phyloP scores from a whole-genome alignment of 2,329 filamentous ascomycete genomes.

The Botrytis hyacinthi region DNA sequence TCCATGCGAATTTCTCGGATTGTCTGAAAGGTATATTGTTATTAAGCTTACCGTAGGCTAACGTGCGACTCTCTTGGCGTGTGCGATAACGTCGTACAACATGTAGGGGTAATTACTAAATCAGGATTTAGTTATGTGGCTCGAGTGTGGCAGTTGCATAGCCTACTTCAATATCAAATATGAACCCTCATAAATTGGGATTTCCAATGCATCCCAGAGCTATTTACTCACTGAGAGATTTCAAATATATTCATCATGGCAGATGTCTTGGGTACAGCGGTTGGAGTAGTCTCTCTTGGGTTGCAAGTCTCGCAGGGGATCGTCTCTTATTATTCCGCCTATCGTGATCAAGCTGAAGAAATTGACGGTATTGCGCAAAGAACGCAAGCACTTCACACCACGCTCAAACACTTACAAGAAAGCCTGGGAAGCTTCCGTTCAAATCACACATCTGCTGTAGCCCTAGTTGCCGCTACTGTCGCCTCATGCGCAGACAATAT shows the following conservation, averaged over 20 bases:
- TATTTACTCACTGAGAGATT: too few relatives aligned
- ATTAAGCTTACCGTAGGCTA: background rate
- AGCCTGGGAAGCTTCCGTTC: too few relatives aligned
- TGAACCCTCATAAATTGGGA: background rate
- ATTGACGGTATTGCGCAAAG: background rate
- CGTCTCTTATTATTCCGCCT: background rate
- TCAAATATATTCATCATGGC: too few relatives aligned
- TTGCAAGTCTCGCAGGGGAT: too few relatives aligned
- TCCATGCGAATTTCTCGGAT: background rate
- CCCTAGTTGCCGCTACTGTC: too few relatives aligned
- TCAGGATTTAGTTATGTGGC: background rate
- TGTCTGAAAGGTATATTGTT: background rate
- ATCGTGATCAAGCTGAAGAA: background rate
- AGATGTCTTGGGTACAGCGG: too few relatives aligned
- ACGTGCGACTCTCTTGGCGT: background rate
- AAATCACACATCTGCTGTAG: too few relatives aligned
- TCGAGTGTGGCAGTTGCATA: background rate
- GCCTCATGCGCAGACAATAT: too few relatives aligned
- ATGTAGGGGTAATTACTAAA: background rate
- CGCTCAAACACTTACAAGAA: background rate
- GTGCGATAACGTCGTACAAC: background rate
- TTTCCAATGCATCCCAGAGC: background rate
- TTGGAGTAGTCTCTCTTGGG: too few relatives aligned
- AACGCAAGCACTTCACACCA: background rate
- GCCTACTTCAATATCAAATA: background rate